phyloP scores from a whole-genome alignment of 2,329 filamentous ascomycete genomes.

The Paraphoma chrysanthemicola region DNA sequence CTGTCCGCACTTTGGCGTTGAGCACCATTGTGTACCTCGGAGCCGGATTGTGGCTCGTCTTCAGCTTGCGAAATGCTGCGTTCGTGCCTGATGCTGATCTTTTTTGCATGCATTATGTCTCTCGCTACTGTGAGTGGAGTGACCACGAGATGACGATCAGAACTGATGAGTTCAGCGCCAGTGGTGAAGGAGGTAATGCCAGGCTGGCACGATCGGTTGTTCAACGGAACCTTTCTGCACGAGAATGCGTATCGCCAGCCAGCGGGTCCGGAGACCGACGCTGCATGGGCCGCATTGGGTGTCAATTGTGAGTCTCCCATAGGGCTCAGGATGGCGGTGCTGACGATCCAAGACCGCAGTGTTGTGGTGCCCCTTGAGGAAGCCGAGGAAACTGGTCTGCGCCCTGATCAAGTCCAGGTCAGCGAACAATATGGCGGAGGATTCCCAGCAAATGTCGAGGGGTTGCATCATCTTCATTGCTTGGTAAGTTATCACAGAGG shows the following conservation, averaged over 20 bases:
- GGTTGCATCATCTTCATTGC: constrained; percentile 65
- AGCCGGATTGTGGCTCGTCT: constrained; percentile 22
- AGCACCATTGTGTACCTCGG: constrained; percentile 27
- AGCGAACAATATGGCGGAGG: constrained; percentile 64
- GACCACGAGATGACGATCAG: neutral
- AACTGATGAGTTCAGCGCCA: constrained; percentile 30
- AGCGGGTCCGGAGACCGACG: constrained; percentile 61
- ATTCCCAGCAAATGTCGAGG: constrained; percentile 65
- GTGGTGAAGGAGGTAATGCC: constrained; percentile 51
- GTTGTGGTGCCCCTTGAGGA: constrained; percentile 59
- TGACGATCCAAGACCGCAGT: constrained; percentile 31
- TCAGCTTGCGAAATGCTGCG: constrained; percentile 14
- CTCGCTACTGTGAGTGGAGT: constrained; percentile 36
- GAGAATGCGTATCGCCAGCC: constrained; percentile 61
- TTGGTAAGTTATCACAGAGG: constrained; percentile 48
- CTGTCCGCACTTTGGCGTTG: constrained; percentile 17
- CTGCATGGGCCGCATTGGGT: constrained; percentile 62
- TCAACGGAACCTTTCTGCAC: constrained; percentile 65
- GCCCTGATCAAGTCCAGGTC: constrained; percentile 62
- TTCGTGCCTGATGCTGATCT: constrained; percentile 26
- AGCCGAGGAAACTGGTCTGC: constrained; percentile 59
- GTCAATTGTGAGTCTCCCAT: constrained; percentile 55
- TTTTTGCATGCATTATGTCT: constrained; percentile 37
- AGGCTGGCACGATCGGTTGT: constrained; percentile 51
- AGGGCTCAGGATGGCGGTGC: neutral